Evolutionary conservation across 495 filamentous ascomycete species (phyloP), one percentile per base, ranked within the genome.

Genomic region (Neurospora sp.): DNA sequence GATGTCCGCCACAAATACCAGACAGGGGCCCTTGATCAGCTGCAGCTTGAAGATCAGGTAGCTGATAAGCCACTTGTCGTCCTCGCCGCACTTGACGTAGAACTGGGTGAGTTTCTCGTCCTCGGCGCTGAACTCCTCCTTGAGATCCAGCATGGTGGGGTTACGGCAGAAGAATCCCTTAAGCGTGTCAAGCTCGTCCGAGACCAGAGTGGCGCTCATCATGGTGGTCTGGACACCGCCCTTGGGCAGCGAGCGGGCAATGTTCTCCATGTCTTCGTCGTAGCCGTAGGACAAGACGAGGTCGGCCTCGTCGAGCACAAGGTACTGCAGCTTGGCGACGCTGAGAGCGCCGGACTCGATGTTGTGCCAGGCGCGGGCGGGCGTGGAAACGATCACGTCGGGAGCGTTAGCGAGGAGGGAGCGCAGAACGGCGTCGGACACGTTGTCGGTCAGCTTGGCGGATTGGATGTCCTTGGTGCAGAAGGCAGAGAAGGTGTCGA

Each of bases 221-320:
- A 93, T 90, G 6, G 93, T 94, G 6, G 93, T 94, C 83, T 99
- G 96, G 17, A 97, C 86, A 12, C 53, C 53, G 7, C 93, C 93
- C 73, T 91, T 91, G 2, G 94, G 93, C 40, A 98, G 83, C 7
- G 89, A 84, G 76, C 91, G 89, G 0, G 94, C 84, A 27, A 98
- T 83, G 70, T 85, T 88, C 72, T 93, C 87, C 74, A 99, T 87
- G 77, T 98, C 96, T 69, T 95, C 91, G 45, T 96, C 91, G 76
- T 98, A 97, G 68, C 94, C 96, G 77, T 98, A 99, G 9, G 91
- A 94, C 70, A 98, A 83, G n/a, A 98, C 90, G 70, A 98, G 80
- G 80, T 99, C 96, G 4, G 94, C 94, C 82, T 99, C 96, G 77
- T 99, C 96, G 71, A 99, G 90, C 12, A 98, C 94, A 16, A 99